Conservation (phyloP, 1,139 yeast species). For the Suhomyces atakaporum region DNA sequence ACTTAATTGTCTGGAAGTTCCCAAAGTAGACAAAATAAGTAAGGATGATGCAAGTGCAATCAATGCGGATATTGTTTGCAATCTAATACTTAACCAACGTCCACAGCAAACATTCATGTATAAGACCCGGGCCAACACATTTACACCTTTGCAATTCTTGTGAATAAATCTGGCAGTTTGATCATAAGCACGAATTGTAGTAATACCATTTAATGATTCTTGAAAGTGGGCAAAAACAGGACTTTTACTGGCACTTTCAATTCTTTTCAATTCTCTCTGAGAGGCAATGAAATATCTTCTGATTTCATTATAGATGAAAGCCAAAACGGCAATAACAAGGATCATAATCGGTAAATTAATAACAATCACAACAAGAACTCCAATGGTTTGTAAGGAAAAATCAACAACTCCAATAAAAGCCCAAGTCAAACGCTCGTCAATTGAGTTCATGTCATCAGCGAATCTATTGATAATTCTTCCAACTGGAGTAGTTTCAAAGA, state of each 20-base stretch:
- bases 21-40: conserved; percentile 27
- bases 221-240: conserved; percentile 41
- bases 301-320: conserved; percentile 31
- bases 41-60: conserved; percentile 33
- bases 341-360: conserved; percentile 38
- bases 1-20: conserved; percentile 22
- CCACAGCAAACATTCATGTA: conserved; percentile 28
- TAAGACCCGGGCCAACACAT: conserved; percentile 24
- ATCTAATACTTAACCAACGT: conserved; percentile 44
- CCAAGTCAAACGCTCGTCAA: conserved; percentile 40
- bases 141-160: conserved; percentile 23
- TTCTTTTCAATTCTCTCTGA: conserved; percentile 40
- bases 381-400: conserved; percentile 25
- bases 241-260: conserved; percentile 33
- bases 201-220: conserved; percentile 41
- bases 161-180: conserved; percentile 31
- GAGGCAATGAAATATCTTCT: conserved; percentile 36
- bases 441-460: conserved; percentile 33
- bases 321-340: conserved; percentile 25
- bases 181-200: conserved; percentile 36
- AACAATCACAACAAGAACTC: conserved; percentile 32
- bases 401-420: conserved; percentile 27
- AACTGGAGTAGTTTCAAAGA: conserved; percentile 35
- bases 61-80: conserved; percentile 37
- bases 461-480: conserved; percentile 34